A percentile compares a stretch with the other conserved stretches of the same genome.
Evolutionary conservation across 495 filamentous ascomycete species (phyloP).

Genomic region (Penicillium subrubescens): DNA sequence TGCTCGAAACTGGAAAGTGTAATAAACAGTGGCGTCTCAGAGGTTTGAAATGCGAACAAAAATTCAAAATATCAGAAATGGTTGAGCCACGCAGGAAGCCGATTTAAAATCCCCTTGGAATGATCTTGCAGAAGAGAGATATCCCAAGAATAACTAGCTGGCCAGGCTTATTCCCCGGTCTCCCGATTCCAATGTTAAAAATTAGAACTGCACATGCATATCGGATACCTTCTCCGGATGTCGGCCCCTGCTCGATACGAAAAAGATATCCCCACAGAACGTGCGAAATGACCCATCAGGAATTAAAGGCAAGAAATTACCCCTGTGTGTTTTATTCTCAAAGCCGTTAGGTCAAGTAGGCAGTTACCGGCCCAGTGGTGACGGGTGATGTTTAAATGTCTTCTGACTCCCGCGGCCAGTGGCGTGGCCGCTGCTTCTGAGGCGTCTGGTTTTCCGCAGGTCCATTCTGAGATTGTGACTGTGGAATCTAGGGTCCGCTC

Average conservation of each 20-base stretch:
- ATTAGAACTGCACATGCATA: too few relatives aligned
- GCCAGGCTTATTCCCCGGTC: not conserved
- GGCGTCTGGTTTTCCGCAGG: not conserved
- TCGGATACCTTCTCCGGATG: not conserved
- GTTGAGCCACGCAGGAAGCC: not conserved
- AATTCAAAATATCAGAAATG: not conserved
- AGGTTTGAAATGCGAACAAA: not conserved
- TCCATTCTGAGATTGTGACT: not conserved
- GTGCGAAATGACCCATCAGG: not conserved
- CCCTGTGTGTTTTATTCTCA: not conserved
- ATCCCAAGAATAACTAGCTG: not conserved
- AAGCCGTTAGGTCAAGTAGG: not conserved
- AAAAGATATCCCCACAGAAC: not conserved
- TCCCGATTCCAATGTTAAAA: too few relatives aligned
- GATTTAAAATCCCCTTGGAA: too few relatives aligned
- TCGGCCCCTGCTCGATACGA: not conserved
- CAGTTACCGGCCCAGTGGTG: not conserved
- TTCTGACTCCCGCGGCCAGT: not conserved
- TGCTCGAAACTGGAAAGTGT: not conserved
- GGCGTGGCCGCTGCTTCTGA: not conserved
- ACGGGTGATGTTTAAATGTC: slow-evolving; percentile 7
- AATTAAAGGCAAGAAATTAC: too few relatives aligned
- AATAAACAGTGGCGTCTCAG: not conserved
- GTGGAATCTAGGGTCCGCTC: not conserved
- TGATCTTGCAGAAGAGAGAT: too few relatives aligned